Percentiles rank a stretch among this genome's conserved stretches.
Conservation (phyloP, 345 rosid species). For the Eucalyptus victrix region DNA sequence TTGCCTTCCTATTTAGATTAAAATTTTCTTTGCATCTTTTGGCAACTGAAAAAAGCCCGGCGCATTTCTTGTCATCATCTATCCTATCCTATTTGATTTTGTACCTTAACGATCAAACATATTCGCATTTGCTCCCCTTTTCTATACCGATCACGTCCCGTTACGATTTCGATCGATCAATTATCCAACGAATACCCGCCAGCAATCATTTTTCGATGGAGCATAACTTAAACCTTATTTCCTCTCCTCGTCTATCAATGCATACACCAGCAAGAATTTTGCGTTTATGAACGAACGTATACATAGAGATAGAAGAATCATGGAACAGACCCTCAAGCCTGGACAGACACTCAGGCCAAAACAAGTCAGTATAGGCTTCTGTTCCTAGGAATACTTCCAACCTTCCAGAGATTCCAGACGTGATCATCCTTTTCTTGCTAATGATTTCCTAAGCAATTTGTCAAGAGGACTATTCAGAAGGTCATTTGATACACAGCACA, state of each 20-base stretch:
- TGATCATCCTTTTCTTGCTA: not conserved
- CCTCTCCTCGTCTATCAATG: not conserved
- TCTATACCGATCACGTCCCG: not conserved
- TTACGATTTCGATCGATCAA: not conserved
- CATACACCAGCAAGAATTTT: not conserved
- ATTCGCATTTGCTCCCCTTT: slow-evolving; percentile 10
- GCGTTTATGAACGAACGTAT: not conserved
- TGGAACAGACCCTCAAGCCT: not conserved
- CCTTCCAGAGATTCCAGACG: not conserved
- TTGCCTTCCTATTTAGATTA: too few species aligned
- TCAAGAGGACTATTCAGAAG: not conserved
- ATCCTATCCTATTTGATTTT: too few species aligned
- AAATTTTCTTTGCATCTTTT: too few species aligned
- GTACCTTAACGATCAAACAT: too few species aligned
- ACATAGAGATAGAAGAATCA: not conserved
- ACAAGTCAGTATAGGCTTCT: too few species aligned
- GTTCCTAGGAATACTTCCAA: not conserved
- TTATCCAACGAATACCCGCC: too few species aligned
- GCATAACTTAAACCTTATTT: not conserved
- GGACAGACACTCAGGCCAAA: too few species aligned
- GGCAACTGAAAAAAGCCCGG: too few species aligned
- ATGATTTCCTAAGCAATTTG: not conserved
- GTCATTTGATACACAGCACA: not conserved
- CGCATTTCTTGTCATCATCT: too few species aligned
- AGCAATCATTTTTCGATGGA: not conserved